Percentiles rank a stretch among this genome's conserved stretches.
phyloP scores from a whole-genome alignment of 2,329 filamentous ascomycete genomes.

The Tolypocladium album region DNA sequence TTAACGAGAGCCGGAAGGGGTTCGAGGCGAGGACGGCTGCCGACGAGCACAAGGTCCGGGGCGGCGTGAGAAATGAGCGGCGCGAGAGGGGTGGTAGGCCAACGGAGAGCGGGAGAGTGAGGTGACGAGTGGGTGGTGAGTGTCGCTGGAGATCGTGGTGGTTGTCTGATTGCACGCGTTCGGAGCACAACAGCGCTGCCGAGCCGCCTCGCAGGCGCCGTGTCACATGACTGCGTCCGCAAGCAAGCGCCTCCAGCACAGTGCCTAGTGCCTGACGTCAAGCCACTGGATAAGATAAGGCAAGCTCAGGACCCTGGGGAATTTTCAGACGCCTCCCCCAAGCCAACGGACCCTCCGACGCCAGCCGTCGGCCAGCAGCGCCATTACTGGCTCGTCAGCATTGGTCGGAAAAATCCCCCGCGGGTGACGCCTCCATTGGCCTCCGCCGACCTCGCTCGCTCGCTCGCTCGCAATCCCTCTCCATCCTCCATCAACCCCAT shows the following conservation, averaged over 20 bases:
- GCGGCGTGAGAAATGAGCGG: background rate
- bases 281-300: background rate
- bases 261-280: background rate
- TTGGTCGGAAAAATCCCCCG: background rate
- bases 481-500: too few relatives aligned
- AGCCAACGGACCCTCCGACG: background rate
- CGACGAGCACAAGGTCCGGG: background rate
- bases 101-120: slow-evolving; percentile 4
- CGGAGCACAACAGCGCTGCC: too few relatives aligned
- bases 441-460: background rate
- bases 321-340: background rate
- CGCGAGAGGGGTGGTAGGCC: background rate
- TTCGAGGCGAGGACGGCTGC: background rate
- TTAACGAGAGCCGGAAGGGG: background rate
- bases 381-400: background rate
- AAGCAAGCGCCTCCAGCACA: background rate
- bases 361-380: background rate
- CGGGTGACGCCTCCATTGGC: background rate
- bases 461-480: too few relatives aligned
- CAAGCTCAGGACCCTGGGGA: background rate
- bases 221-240: background rate
- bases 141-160: background rate
- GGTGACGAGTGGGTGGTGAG: background rate
- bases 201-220: background rate
- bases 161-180: too few relatives aligned